Percentiles rank a stretch among this genome's conserved stretches.
phyloP scores from a whole-genome alignment of 371 early-diverging fungal species.

The Apophysomyces sp. region DNA sequence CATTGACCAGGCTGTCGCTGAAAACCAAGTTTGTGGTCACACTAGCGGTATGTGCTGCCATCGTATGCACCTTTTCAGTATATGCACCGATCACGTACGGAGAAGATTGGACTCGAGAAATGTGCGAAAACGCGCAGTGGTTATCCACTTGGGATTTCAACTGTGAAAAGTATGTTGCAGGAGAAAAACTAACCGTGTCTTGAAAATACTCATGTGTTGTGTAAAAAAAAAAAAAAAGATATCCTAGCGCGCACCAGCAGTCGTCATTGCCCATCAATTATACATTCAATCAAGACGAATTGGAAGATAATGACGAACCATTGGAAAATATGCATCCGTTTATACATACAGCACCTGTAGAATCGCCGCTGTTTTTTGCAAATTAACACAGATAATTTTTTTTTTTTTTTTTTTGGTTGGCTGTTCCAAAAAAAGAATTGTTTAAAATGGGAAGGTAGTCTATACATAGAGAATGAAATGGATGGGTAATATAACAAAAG shows the following conservation, averaged over 20 bases:
- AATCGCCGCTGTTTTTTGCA: background rate
- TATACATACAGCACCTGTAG: background rate
- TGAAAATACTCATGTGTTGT: no score
- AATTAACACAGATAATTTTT: background rate
- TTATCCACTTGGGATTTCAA: conserved; percentile 19
- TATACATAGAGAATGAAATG: conserved; percentile 72
- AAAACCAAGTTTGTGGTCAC: conserved; percentile 36
- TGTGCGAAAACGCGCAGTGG: conserved; percentile 41
- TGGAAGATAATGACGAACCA: background rate
- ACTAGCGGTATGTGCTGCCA: conserved; percentile 36
- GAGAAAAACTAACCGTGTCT: no score
- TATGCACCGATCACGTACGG: conserved; percentile 88
- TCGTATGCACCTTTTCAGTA: conserved; percentile 49
- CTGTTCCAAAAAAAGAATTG: no score
- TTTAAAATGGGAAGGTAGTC: no score
- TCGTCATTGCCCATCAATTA: background rate
- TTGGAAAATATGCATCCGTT: background rate
- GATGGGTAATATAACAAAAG: conserved; percentile 47
- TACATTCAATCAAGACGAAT: background rate
- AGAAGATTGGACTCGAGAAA: conserved; percentile 58
- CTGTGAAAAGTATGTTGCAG: conserved; percentile 22
- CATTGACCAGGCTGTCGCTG: conserved; percentile 52
- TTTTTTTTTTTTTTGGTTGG: background rate
- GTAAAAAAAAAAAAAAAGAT: no score
- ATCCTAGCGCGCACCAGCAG: background rate